phyloP scores from a whole-genome alignment of 2,329 filamentous ascomycete genomes.

The Pseudocercospora fijiensis region DNA sequence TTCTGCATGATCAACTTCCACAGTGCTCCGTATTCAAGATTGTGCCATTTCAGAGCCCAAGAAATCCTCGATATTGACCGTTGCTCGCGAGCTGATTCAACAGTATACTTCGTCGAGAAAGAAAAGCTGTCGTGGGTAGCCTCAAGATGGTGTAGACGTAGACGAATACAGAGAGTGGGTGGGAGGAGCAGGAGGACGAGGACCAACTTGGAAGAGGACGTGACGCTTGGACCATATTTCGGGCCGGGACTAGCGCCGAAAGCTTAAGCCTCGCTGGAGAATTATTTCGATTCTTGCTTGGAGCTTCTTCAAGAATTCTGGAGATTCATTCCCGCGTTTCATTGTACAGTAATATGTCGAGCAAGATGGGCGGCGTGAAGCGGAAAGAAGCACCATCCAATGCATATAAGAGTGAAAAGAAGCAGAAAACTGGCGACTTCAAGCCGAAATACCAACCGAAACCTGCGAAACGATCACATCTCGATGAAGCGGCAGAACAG shows the following conservation, averaged over 20 bases:
- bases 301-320: neutral
- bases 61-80: neutral
- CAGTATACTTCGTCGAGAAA: neutral
- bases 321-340: neutral
- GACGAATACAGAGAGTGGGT: too few relatives aligned
- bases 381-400: conserved; percentile 40
- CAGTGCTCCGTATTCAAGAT: neutral
- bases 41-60: neutral
- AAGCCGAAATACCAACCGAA: conserved; percentile 22
- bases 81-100: neutral
- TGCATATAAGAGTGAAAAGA: conserved; percentile 34
- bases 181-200: neutral
- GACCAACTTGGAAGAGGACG: neutral
- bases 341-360: conserved; percentile 12
- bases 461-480: conserved; percentile 25
- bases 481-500: conserved; percentile 33
- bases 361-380: conserved; percentile 42
- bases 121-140: neutral
- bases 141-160: too few relatives aligned
- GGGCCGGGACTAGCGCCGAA: neutral
- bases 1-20: neutral
- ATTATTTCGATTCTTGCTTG: neutral
- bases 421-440: conserved; percentile 42
- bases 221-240: neutral
- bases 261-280: neutral